Base-by-base conservation (phyloP, 2,329 filamentous ascomycete species). In the Didymella glomerata region DNA sequence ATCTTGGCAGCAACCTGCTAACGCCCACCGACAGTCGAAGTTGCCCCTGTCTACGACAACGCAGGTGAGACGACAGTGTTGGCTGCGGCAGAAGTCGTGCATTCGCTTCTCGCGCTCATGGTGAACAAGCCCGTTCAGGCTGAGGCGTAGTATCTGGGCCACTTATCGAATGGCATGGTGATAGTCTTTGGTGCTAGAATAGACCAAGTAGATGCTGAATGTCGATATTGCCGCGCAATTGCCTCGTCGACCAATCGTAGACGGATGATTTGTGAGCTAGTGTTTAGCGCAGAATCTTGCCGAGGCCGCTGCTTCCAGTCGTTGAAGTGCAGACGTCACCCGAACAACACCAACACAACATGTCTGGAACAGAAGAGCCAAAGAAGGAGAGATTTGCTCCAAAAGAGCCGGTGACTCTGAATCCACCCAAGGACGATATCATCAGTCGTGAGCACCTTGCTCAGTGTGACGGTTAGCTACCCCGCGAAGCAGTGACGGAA, bases 361-460 rank as follows among this genome's bases (percentile, higher is more conserved):
- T 77, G 73, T 70, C 75, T 34, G 62, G 66, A 42, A 66, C 67
- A 45, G 75, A 70, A 24, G 63, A 77, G 48, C 71, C 75, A 51
- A 68, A 74, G 49, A 78, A 78, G 52, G 75, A 77, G 63, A 89
- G 86, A 68, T 96, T 96, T 70, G 89, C 91, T 75, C 92, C 92
- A 42, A 96, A 95, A 79, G 81, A 82, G 27, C 85, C 91, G 3
- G 89, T 95, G 60, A 80, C 88, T 57, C 86, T 99, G 59, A 84
- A 90, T 57, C 89, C 92, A 36, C 95, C 95, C 14, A 98, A 96
- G 80, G 85, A 92, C 74, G 93, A 97, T 71, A 85, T 86, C 36
- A 97, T 99, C 70, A 88, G 88, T n/a, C 72, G 84, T 1, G 91
- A 95, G 58, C 88, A 94, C 69, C 84, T 99, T 62, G 84, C 89